Base-by-base conservation (phyloP, 139 green algal species). In the Tetradesmus obliquus region DNA sequence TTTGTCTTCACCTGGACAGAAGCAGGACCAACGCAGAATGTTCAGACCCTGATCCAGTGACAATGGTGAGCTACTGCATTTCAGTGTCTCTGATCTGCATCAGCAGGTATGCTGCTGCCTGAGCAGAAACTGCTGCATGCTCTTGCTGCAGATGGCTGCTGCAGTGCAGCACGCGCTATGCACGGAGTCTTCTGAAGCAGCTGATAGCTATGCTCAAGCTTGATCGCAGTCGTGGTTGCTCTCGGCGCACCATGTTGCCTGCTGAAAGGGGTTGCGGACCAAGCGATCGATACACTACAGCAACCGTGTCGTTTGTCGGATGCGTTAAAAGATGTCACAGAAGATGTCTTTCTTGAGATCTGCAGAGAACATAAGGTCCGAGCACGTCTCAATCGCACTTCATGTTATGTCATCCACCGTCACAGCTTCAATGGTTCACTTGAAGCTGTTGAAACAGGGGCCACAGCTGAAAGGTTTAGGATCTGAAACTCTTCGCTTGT, bases 1-100 rank as follows among this genome's bases (percentile, higher is more conserved):
- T 87, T 87, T 24, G 76, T 91, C 76, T 91, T 86, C 76, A 91
- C 88, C 88, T 57, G 32, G 9, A 7, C 15, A 13, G 12, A 3
- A 24, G 17, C n/a, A 17, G 24, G 15, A 76, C 9, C 17, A 10
- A 71, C 60, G 17, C 5, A 76, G 5, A 76, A n/a, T 3, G 17
- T 24, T 45, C 32, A 45, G 32, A 45, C 32, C 32, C 32, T 45
- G 32, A 45, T 45, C 32, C 32, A 45, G 32, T 45, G 32, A 45
- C 32, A 45, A 45, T 45, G 32, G 0, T 45, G 32, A 45, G 32
- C 32, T 45, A 45, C 32, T 45, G 32, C 32, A 45, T 45, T 45
- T 45, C 32, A 45, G 32, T 45, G 32, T 0, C 60, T 72, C 60
- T 72, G 60, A 72, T 13, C 12, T 72, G 60, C 60, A 19, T 10